These are phyloP conservation scores for Plenodomus biglobosus DNA, from an alignment of 2,329 filamentous ascomycete genomes.

Conservation along the genomic window DNA sequence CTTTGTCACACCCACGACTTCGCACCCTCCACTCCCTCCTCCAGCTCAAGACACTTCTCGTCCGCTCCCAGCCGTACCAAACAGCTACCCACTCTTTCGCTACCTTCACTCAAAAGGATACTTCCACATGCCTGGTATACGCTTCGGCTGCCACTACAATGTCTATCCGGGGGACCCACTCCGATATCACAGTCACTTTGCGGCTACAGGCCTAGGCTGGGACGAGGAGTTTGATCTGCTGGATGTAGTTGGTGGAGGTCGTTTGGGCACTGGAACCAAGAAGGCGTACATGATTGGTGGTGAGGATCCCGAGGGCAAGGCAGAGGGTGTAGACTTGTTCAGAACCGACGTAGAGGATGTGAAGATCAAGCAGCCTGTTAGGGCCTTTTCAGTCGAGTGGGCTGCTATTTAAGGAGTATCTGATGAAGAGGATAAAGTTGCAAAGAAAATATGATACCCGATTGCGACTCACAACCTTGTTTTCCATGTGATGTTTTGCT, in stretches of 20 bases:
- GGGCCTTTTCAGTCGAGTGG: constrained; percentile 89
- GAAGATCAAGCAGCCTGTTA: constrained; percentile 50
- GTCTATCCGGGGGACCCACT: constrained; percentile 95
- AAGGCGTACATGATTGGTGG: constrained; percentile 91
- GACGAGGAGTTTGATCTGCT: constrained; percentile 82
- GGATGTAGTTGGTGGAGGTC: constrained; percentile 81
- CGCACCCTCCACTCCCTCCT: constrained; percentile 41
- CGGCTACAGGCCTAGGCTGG: constrained; percentile 83
- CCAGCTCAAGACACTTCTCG: constrained; percentile 15
- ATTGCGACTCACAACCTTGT: not conserved
- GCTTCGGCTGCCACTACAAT: constrained; percentile 92
- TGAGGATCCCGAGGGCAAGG: constrained; percentile 37
- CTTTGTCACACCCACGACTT: constrained; percentile 51
- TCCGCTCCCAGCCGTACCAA: constrained; percentile 41
- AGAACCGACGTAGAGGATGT: constrained; percentile 12
- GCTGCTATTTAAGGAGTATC: constrained; percentile 70
- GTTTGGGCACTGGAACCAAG: constrained; percentile 92
- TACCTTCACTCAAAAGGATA: constrained; percentile 79
- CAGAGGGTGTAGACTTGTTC: not conserved
- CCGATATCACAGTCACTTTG: constrained; percentile 92
- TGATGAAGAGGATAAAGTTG: not conserved
- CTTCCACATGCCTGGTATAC: constrained; percentile 86
- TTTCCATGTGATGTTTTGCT: too few species aligned
- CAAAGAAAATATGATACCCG: not conserved
- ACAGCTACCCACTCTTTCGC: constrained; percentile 71